A percentile compares a stretch with the other conserved stretches of the same genome.
Conservation (phyloP, 176 grass and related monocot genomes). For the Tillandsia leiboldiana region DNA sequence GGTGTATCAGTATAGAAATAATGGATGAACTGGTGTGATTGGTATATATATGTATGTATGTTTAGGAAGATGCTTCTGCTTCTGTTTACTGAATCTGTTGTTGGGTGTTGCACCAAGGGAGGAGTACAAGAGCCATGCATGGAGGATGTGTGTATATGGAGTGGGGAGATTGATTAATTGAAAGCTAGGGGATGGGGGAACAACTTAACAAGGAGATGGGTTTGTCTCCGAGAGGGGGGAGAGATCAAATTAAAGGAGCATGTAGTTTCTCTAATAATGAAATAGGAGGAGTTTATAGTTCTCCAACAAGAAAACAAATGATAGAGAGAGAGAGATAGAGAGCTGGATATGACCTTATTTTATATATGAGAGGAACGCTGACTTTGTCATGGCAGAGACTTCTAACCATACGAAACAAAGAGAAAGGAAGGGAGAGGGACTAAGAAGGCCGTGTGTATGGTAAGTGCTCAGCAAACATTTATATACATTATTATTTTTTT, state of each 20-base stretch:
- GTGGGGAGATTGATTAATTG: too few relatives aligned
- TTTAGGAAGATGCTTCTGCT: neutral
- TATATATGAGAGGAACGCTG: conserved; percentile 9
- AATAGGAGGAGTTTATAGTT: neutral
- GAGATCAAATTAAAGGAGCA: too few relatives aligned
- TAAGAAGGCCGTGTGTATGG: neutral
- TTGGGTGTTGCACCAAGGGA: neutral
- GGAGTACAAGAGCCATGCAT: neutral
- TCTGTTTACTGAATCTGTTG: neutral
- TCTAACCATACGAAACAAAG: conserved; percentile 13
- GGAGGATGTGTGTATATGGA: too few relatives aligned
- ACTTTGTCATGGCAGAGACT: conserved; percentile 18
- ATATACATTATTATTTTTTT: too few relatives aligned
- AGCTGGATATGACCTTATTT: neutral
- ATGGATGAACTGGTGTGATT: too few relatives aligned
- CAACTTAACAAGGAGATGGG: too few relatives aligned
- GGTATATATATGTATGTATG: too few relatives aligned
- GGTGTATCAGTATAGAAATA: too few relatives aligned
- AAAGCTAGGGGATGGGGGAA: too few relatives aligned
- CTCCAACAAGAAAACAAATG: neutral
- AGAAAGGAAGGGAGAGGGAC: neutral
- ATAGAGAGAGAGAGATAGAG: neutral
- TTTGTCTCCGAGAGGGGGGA: too few relatives aligned
- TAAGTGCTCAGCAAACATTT: too few relatives aligned
- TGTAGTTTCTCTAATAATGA: too few relatives aligned